These are phyloP conservation scores for Stramenopiles sp. DNA, from an alignment of 352 stramenopile species.

Conservation along the genomic window DNA sequence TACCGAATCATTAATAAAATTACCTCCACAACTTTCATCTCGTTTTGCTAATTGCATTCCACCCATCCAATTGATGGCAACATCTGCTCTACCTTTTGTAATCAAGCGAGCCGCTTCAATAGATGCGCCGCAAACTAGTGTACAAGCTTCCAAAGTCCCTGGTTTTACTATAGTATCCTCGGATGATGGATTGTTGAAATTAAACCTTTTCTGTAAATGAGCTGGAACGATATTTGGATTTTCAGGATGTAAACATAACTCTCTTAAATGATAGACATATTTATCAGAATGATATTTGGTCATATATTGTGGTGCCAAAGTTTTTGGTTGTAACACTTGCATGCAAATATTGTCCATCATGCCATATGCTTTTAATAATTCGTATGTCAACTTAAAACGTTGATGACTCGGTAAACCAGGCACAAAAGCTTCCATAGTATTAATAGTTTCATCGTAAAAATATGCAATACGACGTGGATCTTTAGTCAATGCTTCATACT, in stretches of 20 bases:
- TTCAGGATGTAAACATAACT: neutral
- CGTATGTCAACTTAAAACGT: neutral
- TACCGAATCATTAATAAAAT: neutral
- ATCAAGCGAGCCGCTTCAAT: neutral
- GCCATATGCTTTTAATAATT: neutral
- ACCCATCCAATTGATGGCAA: neutral
- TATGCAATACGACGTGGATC: neutral
- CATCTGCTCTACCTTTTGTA: neutral
- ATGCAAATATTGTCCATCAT: neutral
- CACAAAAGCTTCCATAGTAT: neutral
- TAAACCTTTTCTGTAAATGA: neutral
- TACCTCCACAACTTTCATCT: neutral
- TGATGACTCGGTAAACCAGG: neutral
- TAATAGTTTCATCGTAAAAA: neutral
- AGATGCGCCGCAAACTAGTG: neutral
- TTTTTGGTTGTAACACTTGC: neutral
- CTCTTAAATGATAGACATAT: neutral
- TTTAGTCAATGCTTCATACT: too few relatives aligned
- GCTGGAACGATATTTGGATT: neutral
- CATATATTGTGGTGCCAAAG: neutral
- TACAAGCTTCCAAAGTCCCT: neutral
- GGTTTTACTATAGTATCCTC: neutral
- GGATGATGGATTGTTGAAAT: neutral
- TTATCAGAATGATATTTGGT: neutral
- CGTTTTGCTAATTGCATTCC: neutral